phyloP scores from a whole-genome alignment of 176 grass and related monocot genomes.

The Oryza australiensis region DNA sequence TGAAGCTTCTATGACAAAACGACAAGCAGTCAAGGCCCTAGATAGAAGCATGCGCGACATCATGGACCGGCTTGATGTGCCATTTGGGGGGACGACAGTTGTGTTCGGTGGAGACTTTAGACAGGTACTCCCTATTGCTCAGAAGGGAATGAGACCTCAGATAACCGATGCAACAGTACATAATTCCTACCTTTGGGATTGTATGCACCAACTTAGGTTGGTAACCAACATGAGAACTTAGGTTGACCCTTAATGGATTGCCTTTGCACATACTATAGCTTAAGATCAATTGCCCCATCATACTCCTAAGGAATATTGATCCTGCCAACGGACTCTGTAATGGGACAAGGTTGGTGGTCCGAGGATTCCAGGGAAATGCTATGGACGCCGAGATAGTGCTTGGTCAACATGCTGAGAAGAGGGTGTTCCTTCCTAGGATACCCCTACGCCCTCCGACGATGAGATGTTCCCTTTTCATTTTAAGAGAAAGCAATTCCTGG shows the following conservation, averaged over 20 bases:
- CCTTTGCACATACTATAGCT: background rate
- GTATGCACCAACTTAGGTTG: background rate
- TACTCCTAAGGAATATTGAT: background rate
- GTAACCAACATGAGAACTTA: background rate
- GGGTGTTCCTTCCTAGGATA: background rate
- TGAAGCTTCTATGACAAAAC: background rate
- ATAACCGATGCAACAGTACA: background rate
- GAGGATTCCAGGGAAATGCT: background rate
- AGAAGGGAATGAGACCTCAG: background rate
- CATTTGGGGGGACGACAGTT: background rate
- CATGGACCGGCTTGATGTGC: background rate
- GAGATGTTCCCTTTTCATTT: background rate
- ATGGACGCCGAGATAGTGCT: background rate
- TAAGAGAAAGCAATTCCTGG: background rate
- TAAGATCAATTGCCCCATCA: background rate
- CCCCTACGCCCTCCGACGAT: background rate
- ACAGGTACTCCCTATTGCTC: background rate
- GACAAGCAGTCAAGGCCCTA: background rate
- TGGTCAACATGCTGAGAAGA: background rate
- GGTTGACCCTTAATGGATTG: background rate
- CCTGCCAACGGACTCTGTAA: background rate
- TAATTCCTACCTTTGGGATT: background rate
- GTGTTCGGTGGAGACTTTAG: no score
- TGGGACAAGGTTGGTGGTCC: background rate
- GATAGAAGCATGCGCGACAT: background rate